These are phyloP conservation scores for Cyamopsis tetragonoloba DNA, from an alignment of 306 rosid species.

Conservation along the genomic window DNA sequence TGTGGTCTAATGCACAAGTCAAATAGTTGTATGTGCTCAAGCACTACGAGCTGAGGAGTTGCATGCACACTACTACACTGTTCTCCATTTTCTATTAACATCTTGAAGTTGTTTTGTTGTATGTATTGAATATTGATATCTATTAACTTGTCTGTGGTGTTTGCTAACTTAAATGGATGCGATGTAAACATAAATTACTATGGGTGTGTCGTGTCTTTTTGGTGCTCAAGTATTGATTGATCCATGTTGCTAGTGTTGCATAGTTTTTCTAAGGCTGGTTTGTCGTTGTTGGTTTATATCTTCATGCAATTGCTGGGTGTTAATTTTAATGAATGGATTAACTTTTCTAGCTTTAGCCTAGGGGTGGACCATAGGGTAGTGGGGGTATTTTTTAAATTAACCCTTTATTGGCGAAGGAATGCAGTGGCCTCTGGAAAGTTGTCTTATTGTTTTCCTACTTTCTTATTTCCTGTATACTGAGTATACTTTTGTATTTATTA, in stretches of 20 bases:
- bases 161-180: neutral
- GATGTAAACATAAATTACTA: neutral
- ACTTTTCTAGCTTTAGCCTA: neutral
- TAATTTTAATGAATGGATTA: neutral
- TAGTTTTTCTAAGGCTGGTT: neutral
- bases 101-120: neutral
- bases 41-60: neutral
- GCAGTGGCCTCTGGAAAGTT: too few relatives aligned
- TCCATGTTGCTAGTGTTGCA: neutral
- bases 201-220: neutral
- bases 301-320: neutral
- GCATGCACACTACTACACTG: neutral
- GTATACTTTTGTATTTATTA: too few relatives aligned
- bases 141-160: neutral
- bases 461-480: too few relatives aligned
- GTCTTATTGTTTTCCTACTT: too few relatives aligned
- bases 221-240: neutral
- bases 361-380: neutral
- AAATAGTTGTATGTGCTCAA: neutral
- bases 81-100: neutral
- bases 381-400: neutral
- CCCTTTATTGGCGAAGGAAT: neutral
- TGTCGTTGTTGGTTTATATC: neutral
- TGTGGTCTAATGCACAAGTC: neutral
- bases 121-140: neutral